A percentile compares a stretch with the other conserved stretches of the same genome.
Evolutionary conservation across 1,284 basidiomycete species (phyloP).

Genomic region (Singerocomus inundabilis): DNA sequence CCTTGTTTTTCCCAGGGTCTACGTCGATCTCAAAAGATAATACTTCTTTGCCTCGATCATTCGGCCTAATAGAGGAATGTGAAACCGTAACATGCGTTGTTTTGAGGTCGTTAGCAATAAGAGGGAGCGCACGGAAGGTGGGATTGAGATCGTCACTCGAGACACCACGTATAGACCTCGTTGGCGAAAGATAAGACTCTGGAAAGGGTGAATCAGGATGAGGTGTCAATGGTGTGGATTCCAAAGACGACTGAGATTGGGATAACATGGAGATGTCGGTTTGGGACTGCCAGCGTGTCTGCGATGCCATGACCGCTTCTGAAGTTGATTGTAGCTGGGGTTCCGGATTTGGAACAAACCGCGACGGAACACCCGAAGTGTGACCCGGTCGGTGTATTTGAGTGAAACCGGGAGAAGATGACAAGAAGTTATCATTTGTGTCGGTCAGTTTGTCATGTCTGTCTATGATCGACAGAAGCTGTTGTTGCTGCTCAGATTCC

Average conservation of each 20-base stretch:
- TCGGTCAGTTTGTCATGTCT: conserved; percentile 30
- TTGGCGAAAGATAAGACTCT: conserved; percentile 33
- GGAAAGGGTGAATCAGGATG: conserved; percentile 30
- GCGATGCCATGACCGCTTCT: conserved; percentile 15
- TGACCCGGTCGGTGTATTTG: conserved; percentile 14
- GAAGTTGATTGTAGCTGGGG: conserved; percentile 3
- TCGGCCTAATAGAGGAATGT: conserved; percentile 77
- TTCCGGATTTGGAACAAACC: conserved; percentile 6
- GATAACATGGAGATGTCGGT: conserved; percentile 25
- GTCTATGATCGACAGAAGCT: conserved; percentile 11
- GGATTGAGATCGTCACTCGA: conserved; percentile 18
- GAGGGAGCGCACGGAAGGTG: conserved; percentile 65
- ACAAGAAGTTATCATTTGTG: conserved; percentile 43
- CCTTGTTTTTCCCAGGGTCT: conserved; percentile 62
- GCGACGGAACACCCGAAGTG: conserved; percentile 11
- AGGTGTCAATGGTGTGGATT: conserved; percentile 17
- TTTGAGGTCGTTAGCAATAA: conserved; percentile 67
- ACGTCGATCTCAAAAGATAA: conserved; percentile 77
- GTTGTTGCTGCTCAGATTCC: conserved; percentile 27
- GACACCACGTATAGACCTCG: conserved; percentile 12
- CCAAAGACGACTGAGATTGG: conserved; percentile 29
- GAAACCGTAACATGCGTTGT: conserved; percentile 61
- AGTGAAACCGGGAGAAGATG: conserved; percentile 34
- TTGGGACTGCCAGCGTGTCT: conserved; percentile 24
- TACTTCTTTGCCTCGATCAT: conserved; percentile 85